These are phyloP conservation scores for Nidularia sp. DNA, from an alignment of 768 basidiomycete species.

Conservation along the genomic window DNA sequence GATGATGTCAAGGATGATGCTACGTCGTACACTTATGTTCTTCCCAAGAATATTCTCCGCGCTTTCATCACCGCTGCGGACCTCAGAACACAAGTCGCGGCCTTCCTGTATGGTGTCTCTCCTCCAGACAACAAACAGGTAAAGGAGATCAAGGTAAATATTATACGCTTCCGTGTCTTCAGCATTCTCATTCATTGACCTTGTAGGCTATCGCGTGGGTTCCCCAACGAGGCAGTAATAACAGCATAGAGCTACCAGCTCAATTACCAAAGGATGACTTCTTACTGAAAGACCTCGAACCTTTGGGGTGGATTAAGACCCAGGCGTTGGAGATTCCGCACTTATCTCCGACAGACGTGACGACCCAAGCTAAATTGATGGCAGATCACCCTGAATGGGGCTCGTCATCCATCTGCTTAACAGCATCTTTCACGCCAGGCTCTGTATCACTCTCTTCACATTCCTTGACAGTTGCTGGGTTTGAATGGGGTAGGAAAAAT, in stretches of 20 bases:
- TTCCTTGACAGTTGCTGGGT: constrained; percentile 84
- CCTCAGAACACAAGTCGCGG: constrained; percentile 93
- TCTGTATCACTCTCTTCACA: constrained; percentile 95
- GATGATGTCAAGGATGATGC: constrained; percentile 99
- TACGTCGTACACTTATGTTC: constrained; percentile 88
- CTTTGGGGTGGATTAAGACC: constrained; percentile 95
- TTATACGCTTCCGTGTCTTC: too few relatives aligned
- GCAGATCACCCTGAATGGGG: constrained; percentile 94
- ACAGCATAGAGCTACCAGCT: constrained; percentile 84
- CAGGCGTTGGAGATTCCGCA: constrained; percentile 91
- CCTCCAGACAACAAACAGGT: constrained; percentile 97
- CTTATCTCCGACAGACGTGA: constrained; percentile 89
- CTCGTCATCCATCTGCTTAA: constrained; percentile 89
- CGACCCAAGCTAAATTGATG: constrained; percentile 95
- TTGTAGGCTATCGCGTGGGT: constrained; percentile 94
- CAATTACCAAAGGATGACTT: constrained; percentile 94
- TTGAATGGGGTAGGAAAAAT: constrained; percentile 98
- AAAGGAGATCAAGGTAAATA: constrained; percentile 99
- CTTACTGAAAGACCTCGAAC: constrained; percentile 92
- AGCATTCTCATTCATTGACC: too few relatives aligned
- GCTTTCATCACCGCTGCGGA: constrained; percentile 93
- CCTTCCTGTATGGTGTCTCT: constrained; percentile 88
- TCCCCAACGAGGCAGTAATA: constrained; percentile 97
- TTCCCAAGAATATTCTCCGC: constrained; percentile 95
- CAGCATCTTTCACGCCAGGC: constrained; percentile 95